Base-by-base conservation (phyloP, 1,139 yeast genomes). In the Spencermartinsiella ligniputridi region DNA sequence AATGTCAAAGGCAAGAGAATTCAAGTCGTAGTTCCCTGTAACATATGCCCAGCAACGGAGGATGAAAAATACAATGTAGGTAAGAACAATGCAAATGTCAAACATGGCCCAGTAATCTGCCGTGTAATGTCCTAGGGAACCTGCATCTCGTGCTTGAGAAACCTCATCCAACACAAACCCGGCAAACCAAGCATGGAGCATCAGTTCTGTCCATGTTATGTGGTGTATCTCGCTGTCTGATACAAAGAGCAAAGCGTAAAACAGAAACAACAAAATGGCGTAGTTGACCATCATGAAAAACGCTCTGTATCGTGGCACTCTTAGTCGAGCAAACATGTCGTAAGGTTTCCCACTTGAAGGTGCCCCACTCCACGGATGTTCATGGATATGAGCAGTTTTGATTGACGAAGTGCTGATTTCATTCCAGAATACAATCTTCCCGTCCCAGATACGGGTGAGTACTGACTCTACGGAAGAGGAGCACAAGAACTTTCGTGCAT, bases 351-450 rank as follows among this genome's bases (percentile, higher is more conserved):
- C 25, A 22, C 9, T 6, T 6, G 25, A 22, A 22, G 25, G 6
- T 6, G 25, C 11, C 37, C 30, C 6, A n/a, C 36, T 17, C 18
- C 16, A 15, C 8, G 47, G 42, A 18, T 48, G 53, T 21, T 46
- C 46, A 45, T 59, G 60, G 18, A 53, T 45, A 24, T 49, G 52
- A 2, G 66, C 56, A 11, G 45, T 44, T 41, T 62, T 60, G 25
- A 44, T 51, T 3, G 61, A 52, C 17, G 52, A 49, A 2, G 55
- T 47, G 22, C 57, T 52, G 30, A 63, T 62, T 20, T 52, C 53
- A 35, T 58, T 57, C 67, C 67, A 63, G 39, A 60, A 62, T 39
- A 63, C 64, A 37, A 63, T 61, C 11, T 56, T 52, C 11, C 68
- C 68, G 15, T 53, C 54, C 68, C 68, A 63, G 15, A 63, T 57